Evolutionary conservation across 2,329 filamentous ascomycete species (phyloP).

Genomic region (Colletotrichum graminicola): DNA sequence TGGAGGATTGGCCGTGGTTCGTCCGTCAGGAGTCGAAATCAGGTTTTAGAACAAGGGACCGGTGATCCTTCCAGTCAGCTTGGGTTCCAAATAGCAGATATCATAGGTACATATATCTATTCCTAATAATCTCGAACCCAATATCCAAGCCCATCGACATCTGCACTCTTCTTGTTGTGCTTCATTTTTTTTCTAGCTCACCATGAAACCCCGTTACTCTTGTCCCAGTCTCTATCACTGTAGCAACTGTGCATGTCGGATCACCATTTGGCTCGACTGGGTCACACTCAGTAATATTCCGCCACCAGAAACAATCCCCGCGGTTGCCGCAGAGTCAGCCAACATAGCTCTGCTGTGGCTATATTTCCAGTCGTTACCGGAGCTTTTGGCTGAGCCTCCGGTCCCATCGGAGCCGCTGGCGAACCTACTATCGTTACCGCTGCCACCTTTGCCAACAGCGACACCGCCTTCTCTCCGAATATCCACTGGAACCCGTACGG

Average conservation of each 20-base stretch:
- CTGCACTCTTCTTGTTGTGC: not conserved
- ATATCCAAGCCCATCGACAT: not conserved
- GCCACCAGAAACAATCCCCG: not conserved
- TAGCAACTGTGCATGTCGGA: not conserved
- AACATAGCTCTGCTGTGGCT: not conserved
- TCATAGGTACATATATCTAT: not conserved
- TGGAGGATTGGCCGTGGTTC: not conserved
- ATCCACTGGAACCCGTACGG: not conserved
- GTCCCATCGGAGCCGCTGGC: too few species aligned
- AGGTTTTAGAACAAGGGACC: not conserved
- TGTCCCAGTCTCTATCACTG: not conserved
- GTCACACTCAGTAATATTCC: not conserved
- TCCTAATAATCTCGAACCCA: not conserved
- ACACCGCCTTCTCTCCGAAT: not conserved
- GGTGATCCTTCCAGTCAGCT: not conserved
- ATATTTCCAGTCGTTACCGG: not conserved
- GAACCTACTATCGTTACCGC: conserved; percentile 14
- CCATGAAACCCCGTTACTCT: not conserved
- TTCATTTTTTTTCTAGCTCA: not conserved
- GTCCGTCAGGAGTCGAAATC: not conserved
- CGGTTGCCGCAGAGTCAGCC: not conserved
- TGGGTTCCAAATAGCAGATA: not conserved
- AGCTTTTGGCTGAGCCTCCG: not conserved
- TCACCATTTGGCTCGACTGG: not conserved
- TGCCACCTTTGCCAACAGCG: too few species aligned